These are phyloP conservation scores for Trichocladium antarcticum DNA, from an alignment of 495 filamentous ascomycete species.

Conservation along the genomic window DNA sequence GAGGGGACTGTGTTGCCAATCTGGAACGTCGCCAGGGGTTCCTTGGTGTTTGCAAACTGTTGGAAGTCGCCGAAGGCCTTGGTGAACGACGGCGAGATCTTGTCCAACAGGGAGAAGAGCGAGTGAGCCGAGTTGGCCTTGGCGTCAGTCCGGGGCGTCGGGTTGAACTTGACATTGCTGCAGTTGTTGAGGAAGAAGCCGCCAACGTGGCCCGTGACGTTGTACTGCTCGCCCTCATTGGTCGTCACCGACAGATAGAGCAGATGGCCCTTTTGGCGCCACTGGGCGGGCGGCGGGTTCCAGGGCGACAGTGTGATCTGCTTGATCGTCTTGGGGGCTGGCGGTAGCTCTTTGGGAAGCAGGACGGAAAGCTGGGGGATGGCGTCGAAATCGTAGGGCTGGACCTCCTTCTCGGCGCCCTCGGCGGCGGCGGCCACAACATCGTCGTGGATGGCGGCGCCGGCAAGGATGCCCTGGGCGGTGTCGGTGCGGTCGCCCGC, in stretches of 20 bases:
- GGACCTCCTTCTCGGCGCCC: slow-evolving; percentile 42
- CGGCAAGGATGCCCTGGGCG: slow-evolving; percentile 79
- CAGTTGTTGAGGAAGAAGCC: slow-evolving; percentile 96
- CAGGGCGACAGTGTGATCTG: slow-evolving; percentile 78
- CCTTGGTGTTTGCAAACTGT: slow-evolving; percentile 67
- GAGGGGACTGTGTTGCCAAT: slow-evolving; percentile 87
- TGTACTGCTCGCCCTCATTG: slow-evolving; percentile 82
- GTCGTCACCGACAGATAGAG: slow-evolving; percentile 83
- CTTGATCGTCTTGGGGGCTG: slow-evolving; percentile 80
- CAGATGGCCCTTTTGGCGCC: slow-evolving; percentile 83
- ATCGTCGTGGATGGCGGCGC: slow-evolving; percentile 73
- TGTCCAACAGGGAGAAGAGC: slow-evolving; percentile 63
- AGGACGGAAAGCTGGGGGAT: slow-evolving; percentile 56
- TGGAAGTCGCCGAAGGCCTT: slow-evolving; percentile 62
- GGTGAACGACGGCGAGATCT: slow-evolving; percentile 74
- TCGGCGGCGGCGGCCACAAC: slow-evolving; percentile 45
- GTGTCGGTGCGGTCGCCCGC: slow-evolving; percentile 79
- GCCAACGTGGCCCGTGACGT: slow-evolving; percentile 84
- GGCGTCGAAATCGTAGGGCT: slow-evolving; percentile 65
- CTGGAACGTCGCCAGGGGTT: slow-evolving; percentile 85
- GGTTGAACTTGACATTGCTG: slow-evolving; percentile 84
- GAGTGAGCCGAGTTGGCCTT: slow-evolving; percentile 67
- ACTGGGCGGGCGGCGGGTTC: slow-evolving; percentile 90
- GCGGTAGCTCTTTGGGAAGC: slow-evolving; percentile 50
- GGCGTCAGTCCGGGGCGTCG: slow-evolving; percentile 58